Base-by-base conservation (phyloP, 106 monocot genomes). In the Dioscorea zingiberensis region DNA sequence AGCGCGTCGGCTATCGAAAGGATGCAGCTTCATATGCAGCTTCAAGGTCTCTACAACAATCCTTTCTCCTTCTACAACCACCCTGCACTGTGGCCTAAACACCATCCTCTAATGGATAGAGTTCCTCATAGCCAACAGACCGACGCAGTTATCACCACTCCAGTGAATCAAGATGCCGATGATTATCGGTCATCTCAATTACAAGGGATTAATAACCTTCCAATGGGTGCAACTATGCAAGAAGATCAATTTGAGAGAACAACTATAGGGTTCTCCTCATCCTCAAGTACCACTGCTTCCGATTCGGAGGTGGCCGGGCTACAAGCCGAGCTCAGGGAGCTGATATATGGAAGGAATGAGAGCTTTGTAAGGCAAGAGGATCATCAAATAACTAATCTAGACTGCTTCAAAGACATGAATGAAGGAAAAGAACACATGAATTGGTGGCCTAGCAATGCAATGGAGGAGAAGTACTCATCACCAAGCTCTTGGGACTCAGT, bases 11-110 rank as follows among this genome's bases (percentile, higher is more conserved):
- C 84, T 1, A 23, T 81, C 5, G 88, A 81, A 29, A 84, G 84
- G 62, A 59, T 84, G 72, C 88, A 84, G 30, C 84, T 88, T 27
- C 80, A 84, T 55, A 73, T 80, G 77, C 71, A 78, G 25, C 75
- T 84, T 26, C 77, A 77, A 18, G 70, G 73, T 29, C 66, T 73
- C 67, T 80, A 75, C 65, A n/a, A n/a, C n/a, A n/a, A n/a, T n/a
- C n/a, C n/a, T n/a, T n/a, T n/a, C n/a, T n/a, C n/a, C n/a, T n/a
- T 73, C 67, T 80, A 75, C 65, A 74, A 72, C 63, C 69, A 72
- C 58, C 70, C 86, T 1, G 48, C 65, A 16, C 53, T 69, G 12
- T 75, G 74, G 77, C 73, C 78, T 30, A 75, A 60, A 59, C 22
- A 58, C 12, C 25, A 73, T 62, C 64, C 65, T 18, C 45, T 69